Conservation (phyloP, 148 eudicot species). For the Limonium bicolor region DNA sequence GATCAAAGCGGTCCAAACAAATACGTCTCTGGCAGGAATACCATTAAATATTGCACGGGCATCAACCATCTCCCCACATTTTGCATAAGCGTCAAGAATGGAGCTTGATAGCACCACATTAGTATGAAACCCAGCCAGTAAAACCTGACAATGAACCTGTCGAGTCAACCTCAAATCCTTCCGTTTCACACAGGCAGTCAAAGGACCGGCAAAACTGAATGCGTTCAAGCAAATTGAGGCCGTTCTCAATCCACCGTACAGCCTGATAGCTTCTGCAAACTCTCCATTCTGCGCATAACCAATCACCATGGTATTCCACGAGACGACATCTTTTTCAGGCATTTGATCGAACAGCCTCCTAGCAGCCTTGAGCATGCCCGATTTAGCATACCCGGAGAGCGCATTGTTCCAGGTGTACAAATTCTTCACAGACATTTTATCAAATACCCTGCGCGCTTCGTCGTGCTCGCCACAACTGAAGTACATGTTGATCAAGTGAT, state of each 20-base stretch:
- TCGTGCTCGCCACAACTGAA: slow-evolving; percentile 36
- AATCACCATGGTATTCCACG: slow-evolving; percentile 79
- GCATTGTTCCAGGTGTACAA: slow-evolving; percentile 69
- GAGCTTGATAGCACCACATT: slow-evolving; percentile 67
- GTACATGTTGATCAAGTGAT: slow-evolving; percentile 54
- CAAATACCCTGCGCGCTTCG: slow-evolving; percentile 59
- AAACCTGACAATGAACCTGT: slow-evolving; percentile 68
- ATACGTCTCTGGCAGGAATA: slow-evolving; percentile 52
- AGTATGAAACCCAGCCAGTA: slow-evolving; percentile 33
- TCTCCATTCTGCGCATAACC: slow-evolving; percentile 41
- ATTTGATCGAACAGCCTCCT: slow-evolving; percentile 45
- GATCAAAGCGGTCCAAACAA: slow-evolving; percentile 68
- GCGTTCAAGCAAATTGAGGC: slow-evolving; percentile 29
- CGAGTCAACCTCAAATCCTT: slow-evolving; percentile 33
- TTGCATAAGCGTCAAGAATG: slow-evolving; percentile 62
- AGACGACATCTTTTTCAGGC: slow-evolving; percentile 51
- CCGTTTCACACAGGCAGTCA: slow-evolving; percentile 44
- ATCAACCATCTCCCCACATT: slow-evolving; percentile 39
- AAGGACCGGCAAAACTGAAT: slow-evolving; percentile 66
- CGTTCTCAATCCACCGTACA: slow-evolving; percentile 38
- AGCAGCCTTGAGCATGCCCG: slow-evolving; percentile 43
- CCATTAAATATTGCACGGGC: slow-evolving; percentile 65
- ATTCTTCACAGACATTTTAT: slow-evolving; percentile 56
- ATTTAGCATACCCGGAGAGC: slow-evolving; percentile 71
- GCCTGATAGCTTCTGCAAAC: slow-evolving; percentile 32